Conservation (phyloP, 176 grass and related monocot genomes). For the Ensete ventricosum region DNA sequence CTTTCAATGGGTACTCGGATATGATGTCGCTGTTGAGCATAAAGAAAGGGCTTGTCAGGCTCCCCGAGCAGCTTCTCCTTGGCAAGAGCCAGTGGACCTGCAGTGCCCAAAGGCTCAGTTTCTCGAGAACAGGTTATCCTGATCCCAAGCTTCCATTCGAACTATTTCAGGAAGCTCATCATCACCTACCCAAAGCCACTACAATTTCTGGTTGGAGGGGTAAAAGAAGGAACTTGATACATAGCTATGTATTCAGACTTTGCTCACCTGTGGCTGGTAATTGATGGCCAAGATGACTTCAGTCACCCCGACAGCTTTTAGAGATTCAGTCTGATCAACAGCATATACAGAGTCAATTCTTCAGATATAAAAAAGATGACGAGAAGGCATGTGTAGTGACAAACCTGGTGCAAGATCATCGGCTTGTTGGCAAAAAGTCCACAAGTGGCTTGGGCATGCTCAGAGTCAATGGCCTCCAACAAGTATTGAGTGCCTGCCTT, state of each 20-base stretch:
- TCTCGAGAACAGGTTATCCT: constrained; percentile 19
- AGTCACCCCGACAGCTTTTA: constrained; percentile 8
- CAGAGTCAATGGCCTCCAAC: constrained; percentile 15
- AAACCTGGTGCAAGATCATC: constrained; percentile 15
- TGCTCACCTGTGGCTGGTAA: constrained; percentile 17
- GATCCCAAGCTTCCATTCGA: constrained; percentile 4
- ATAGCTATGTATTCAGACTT: background rate
- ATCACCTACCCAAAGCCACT: background rate
- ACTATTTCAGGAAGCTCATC: constrained; percentile 12
- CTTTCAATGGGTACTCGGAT: background rate
- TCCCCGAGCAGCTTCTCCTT: constrained; percentile 13
- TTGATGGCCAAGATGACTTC: constrained; percentile 17
- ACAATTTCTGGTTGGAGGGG: background rate
- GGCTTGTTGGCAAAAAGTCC: constrained; percentile 19
- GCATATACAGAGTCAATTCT: background rate
- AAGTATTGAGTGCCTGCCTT: no score
- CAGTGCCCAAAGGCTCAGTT: constrained; percentile 15
- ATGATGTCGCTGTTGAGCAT: constrained; percentile 10
- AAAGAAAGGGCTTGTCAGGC: constrained; percentile 10
- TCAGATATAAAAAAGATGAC: background rate
- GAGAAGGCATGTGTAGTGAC: background rate
- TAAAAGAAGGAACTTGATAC: background rate
- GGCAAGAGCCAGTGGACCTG: constrained; percentile 14
- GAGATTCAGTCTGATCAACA: background rate
- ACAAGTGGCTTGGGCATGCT: constrained; percentile 15